These are phyloP conservation scores for Komagataella kurtzmanii DNA, from an alignment of 805 yeast species.

Conservation along the genomic window DNA sequence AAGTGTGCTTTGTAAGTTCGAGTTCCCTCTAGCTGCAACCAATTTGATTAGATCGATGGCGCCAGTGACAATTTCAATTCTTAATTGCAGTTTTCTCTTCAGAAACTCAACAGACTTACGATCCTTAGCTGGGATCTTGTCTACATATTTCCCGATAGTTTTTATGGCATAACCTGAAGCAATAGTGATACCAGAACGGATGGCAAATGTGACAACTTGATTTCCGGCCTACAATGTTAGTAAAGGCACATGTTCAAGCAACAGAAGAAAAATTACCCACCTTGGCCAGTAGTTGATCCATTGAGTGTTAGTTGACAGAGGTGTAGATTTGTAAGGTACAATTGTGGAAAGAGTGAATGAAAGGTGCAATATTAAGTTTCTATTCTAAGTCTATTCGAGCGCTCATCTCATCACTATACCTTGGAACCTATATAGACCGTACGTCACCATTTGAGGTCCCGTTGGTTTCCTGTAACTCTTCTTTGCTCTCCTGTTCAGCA, in stretches of 20 bases:
- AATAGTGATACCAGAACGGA: slow-evolving; percentile 43
- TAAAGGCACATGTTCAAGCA: background rate
- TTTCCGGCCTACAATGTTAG: slow-evolving; percentile 39
- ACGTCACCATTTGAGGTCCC: background rate
- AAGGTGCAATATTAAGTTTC: background rate
- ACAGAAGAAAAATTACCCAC: background rate
- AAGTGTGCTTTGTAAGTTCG: slow-evolving; percentile 40
- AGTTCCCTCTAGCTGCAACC: slow-evolving; percentile 28
- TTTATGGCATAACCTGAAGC: slow-evolving; percentile 66
- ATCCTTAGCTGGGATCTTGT: slow-evolving; percentile 39
- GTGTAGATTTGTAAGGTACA: too few species aligned
- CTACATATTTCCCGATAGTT: slow-evolving; percentile 43
- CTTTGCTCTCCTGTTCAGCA: background rate
- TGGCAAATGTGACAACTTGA: slow-evolving; percentile 71
- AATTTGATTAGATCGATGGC: slow-evolving; percentile 58
- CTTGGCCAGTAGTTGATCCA: background rate
- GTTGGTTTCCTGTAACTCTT: background rate
- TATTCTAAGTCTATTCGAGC: background rate
- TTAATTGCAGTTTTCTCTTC: slow-evolving; percentile 33
- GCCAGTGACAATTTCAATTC: slow-evolving; percentile 46
- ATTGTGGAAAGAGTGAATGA: background rate
- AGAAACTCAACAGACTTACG: slow-evolving; percentile 26
- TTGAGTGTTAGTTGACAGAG: background rate
- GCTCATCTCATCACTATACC: background rate
- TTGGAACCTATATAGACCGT: background rate